phyloP scores from a whole-genome alignment of 495 filamentous ascomycete species.

The Massariosphaeria phaeospora region DNA sequence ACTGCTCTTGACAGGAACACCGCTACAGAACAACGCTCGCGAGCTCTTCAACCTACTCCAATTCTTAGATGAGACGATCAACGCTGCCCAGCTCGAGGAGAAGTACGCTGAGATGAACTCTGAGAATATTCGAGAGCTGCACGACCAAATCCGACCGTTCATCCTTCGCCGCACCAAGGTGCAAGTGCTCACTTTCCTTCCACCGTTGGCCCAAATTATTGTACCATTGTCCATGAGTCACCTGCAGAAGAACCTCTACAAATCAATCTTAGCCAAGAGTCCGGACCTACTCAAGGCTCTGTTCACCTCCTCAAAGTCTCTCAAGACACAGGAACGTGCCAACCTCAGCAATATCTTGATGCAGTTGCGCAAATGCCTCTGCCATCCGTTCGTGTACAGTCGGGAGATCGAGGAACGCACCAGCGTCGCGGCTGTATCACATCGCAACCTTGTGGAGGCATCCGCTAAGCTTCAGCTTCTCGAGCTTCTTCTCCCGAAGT shows the following conservation, averaged over 20 bases:
- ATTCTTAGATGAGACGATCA: slow-evolving; percentile 69
- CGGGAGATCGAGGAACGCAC: slow-evolving; percentile 76
- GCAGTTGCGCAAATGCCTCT: slow-evolving; percentile 90
- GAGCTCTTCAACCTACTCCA: slow-evolving; percentile 95
- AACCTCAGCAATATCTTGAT: slow-evolving; percentile 90
- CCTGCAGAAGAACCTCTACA: slow-evolving; percentile 90
- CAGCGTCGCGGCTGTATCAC: slow-evolving; percentile 48
- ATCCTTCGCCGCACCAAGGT: slow-evolving; percentile 81
- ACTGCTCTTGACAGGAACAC: slow-evolving; percentile 79
- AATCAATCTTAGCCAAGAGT: slow-evolving; percentile 85
- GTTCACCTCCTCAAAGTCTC: slow-evolving; percentile 52
- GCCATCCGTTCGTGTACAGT: slow-evolving; percentile 94
- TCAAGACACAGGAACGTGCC: slow-evolving; percentile 64
- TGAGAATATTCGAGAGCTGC: slow-evolving; percentile 74
- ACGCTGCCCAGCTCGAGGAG: slow-evolving; percentile 67
- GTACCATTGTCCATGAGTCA: slow-evolving; percentile 88
- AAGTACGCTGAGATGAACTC: slow-evolving; percentile 68
- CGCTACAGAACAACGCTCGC: slow-evolving; percentile 88
- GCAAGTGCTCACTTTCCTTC: slow-evolving; percentile 81
- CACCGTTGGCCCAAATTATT: slow-evolving; percentile 90
- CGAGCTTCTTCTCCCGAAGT: slow-evolving; percentile 83
- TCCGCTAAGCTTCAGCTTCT: slow-evolving; percentile 85
- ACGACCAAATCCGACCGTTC: slow-evolving; percentile 79
- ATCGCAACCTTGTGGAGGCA: slow-evolving; percentile 81
- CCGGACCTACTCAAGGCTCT: slow-evolving; percentile 83